These are phyloP conservation scores for Penicillium simplicissimum DNA, from an alignment of 495 filamentous ascomycete genomes.

Conservation along the genomic window DNA sequence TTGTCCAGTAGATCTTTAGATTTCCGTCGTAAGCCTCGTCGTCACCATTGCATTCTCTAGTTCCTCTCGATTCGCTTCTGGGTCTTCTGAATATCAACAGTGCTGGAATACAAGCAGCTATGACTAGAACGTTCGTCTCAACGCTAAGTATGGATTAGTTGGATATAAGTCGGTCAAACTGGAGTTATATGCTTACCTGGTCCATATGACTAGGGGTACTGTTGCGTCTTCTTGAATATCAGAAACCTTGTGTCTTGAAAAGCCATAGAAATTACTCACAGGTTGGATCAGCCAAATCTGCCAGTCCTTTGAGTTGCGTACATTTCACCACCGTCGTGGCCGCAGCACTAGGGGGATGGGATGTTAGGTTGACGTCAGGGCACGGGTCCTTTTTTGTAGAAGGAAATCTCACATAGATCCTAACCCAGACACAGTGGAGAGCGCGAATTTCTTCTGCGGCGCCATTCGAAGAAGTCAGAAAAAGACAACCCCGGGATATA, in stretches of 20 bases:
- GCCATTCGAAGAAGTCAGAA: slow-evolving; percentile 38
- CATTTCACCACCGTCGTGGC: slow-evolving; percentile 27
- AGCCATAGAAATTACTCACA: slow-evolving; percentile 14
- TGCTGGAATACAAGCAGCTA: slow-evolving; percentile 33
- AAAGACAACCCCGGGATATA: slow-evolving; percentile 34
- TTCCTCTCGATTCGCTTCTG: too few relatives aligned
- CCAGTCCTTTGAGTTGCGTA: slow-evolving; percentile 24
- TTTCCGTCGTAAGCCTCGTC: too few relatives aligned
- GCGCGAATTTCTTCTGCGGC: slow-evolving; percentile 34
- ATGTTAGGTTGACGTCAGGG: neutral
- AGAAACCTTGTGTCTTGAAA: neutral
- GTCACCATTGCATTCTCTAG: too few relatives aligned
- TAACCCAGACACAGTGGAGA: slow-evolving; percentile 33
- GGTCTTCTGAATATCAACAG: slow-evolving; percentile 18
- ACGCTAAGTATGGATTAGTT: slow-evolving; percentile 18
- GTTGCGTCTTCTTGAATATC: neutral
- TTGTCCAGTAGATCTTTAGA: too few relatives aligned
- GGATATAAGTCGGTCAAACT: neutral
- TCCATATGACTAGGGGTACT: slow-evolving; percentile 6
- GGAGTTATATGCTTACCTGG: too few relatives aligned
- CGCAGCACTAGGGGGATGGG: slow-evolving; percentile 15
- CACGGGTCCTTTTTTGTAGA: neutral
- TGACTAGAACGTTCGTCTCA: slow-evolving; percentile 32
- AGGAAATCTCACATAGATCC: slow-evolving; percentile 5
- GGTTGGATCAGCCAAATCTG: slow-evolving; percentile 19